Conservation (phyloP, 2,329 filamentous ascomycete species). For the Ilyonectria robusta region DNA sequence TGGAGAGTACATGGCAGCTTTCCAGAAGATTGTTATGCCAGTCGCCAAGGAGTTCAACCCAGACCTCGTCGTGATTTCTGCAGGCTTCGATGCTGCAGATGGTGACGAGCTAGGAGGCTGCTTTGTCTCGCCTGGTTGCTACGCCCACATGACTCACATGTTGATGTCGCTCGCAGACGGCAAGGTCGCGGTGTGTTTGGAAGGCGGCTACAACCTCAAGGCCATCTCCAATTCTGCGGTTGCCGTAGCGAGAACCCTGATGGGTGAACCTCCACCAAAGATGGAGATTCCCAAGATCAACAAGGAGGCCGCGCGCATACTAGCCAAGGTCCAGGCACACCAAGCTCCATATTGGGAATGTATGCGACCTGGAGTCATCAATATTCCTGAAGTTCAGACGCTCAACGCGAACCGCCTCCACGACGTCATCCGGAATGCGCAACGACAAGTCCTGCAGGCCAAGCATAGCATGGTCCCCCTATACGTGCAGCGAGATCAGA, state of each 20-base stretch:
- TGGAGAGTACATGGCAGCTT: slow-evolving; percentile 96
- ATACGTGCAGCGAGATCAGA: slow-evolving; percentile 80
- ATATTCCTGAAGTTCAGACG: slow-evolving; percentile 65
- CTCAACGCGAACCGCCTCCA: slow-evolving; percentile 77
- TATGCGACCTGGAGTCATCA: slow-evolving; percentile 78
- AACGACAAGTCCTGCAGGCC: slow-evolving; percentile 79
- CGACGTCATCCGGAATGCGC: slow-evolving; percentile 84
- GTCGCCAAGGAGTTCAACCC: slow-evolving; percentile 94
- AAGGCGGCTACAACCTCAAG: slow-evolving; percentile 94
- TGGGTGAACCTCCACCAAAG: slow-evolving; percentile 89
- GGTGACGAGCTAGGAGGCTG: slow-evolving; percentile 95
- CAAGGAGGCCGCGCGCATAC: slow-evolving; percentile 68
- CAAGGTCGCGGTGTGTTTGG: slow-evolving; percentile 91
- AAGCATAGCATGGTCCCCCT: slow-evolving; percentile 85
- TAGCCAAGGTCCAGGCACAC: slow-evolving; percentile 71
- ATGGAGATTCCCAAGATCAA: slow-evolving; percentile 71
- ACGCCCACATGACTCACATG: slow-evolving; percentile 99
- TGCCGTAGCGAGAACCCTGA: slow-evolving; percentile 90
- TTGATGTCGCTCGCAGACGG: slow-evolving; percentile 94
- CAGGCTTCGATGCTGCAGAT: slow-evolving; percentile 95
- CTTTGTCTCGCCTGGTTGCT: slow-evolving; percentile 90
- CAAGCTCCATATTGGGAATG: slow-evolving; percentile 88
- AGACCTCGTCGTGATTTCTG: slow-evolving; percentile 94
- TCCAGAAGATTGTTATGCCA: slow-evolving; percentile 96
- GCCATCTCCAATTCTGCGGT: slow-evolving; percentile 95